phyloP scores from a whole-genome alignment of 441 rosid species.

The Populus tomentosa region DNA sequence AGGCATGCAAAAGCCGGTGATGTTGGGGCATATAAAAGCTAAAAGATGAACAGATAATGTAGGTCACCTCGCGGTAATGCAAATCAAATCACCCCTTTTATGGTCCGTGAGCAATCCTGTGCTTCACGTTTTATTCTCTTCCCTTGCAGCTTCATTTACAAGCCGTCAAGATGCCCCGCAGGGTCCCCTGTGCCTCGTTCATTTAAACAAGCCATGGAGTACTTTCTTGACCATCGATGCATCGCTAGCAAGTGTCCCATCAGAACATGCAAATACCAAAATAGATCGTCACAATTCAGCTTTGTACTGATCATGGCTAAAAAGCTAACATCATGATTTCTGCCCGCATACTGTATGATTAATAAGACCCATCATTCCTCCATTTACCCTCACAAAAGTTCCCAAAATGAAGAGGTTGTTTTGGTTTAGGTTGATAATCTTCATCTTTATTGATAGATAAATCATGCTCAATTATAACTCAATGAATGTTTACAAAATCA shows the following conservation, averaged over 20 bases:
- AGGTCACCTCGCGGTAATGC: neutral
- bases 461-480: neutral
- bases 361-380: neutral
- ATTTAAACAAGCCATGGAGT: neutral
- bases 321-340: slow-evolving; percentile 11
- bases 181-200: neutral
- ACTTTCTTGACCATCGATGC: neutral
- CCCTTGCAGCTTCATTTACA: neutral
- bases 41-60: neutral
- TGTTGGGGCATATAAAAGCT: neutral
- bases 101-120: neutral
- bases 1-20: neutral
- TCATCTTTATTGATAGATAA: neutral
- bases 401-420: neutral
- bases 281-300: neutral
- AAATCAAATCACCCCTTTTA: neutral
- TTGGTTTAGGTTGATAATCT: neutral
- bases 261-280: neutral
- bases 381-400: neutral
- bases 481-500: neutral
- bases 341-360: neutral
- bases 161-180: neutral
- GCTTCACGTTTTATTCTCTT: slow-evolving; percentile 6
- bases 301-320: neutral
- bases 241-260: too few relatives aligned